Evolutionary conservation across 2,329 filamentous ascomycete species (phyloP), one percentile per base, ranked within the genome.

Genomic region (Kalmusia sp.): DNA sequence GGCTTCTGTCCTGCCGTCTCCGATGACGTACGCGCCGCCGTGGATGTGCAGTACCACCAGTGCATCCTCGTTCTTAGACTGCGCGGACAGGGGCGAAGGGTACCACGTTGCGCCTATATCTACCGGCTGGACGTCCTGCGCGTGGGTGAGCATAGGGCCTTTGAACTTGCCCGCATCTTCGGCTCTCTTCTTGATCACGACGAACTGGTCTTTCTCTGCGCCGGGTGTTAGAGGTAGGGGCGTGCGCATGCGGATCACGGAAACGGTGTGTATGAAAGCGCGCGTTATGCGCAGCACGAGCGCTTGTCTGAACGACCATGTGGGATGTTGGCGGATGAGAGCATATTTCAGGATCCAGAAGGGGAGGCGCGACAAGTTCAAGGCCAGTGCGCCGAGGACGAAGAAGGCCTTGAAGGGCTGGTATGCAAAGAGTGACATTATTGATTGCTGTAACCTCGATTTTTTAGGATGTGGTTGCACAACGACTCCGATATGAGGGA

Each of bases 11-110:
- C 78, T 61, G 7, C 77, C 78, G 52, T 79, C 75, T 38, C 77
- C 78, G 15, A 76, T 63, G 1, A 81, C 75, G 57, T 74, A 83
- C 1, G 77, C 80, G 34, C 80, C 80, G 39, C 80, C 80, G 59
- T 82, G 80, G 49, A 81, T 69, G 53, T 82, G 80, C 5, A 82
- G 66, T 6, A 80, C 61, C 1, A 81, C 72, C 1, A 59, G 69
- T 46, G 64, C 55, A 21, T 57, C 58, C 27, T 31, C 55, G 30
- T 56, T 53, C 33, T 67, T 55, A 8, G 47, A 53, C 1, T 40
- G 39, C 1, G 44, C 22, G 6, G 50, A 55, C 30, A 68, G 49
- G 6, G 68, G 64, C 12, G 57, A 58, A 6, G 77, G 74, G 52
- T 76, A 79, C 77, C 77, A 79, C 2, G 76, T 77, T 7, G 65